Evolutionary conservation across 768 basidiomycete genomes (phyloP), one percentile per base, ranked within the genome.

Genomic region (Mrakia frigida): DNA sequence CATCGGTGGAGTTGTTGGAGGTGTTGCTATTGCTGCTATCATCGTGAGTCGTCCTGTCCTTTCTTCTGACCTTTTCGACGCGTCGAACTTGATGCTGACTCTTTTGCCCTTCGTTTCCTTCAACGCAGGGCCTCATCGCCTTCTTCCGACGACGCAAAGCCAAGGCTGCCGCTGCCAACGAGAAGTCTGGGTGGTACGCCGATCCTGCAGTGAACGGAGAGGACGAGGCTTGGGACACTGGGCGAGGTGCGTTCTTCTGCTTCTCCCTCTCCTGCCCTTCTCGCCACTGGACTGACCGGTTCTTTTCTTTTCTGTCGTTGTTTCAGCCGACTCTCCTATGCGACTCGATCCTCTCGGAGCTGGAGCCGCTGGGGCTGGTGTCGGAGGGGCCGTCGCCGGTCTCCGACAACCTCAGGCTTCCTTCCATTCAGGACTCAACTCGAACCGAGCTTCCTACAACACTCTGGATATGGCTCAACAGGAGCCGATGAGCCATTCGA

Each of bases 111-210:
- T 56, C 70, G 21, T 46, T n/a, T 31, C n/a, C 23, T n/a, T 35
- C 46, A 5, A 6, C 59, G 0, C 61, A 74, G 73, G 65, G 33
- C 14, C 59, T 75, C 43, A 41, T 71, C 37, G 23, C 28, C 25
- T 71, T 72, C 63, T 67, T n/a, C 60, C 46, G 35, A 37, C 61
- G 76, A 33, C 46, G 76, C 35, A 77, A 59, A 28, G 43, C 70
- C 9, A 67, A 69, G 37, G 41, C 41, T 43, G 70, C 75, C 13
- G 52, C 76, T 43, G 71, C 60, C 16, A 41, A 52, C 56, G 71
- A 71, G 23, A 65, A 77, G 70, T 50, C 56, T 6, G 76, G 76
- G 61, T 77, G 76, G 76, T 77, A 77, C 71, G 35, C 70, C 6
- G 52, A 33, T 25, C 60, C 46, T 43, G 50, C 56, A 0, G 41